Percentiles rank a stretch among this genome's conserved stretches.
These are phyloP conservation scores for Populus ilicifolia DNA, from an alignment of 345 rosid genomes.

Conservation along the genomic window DNA sequence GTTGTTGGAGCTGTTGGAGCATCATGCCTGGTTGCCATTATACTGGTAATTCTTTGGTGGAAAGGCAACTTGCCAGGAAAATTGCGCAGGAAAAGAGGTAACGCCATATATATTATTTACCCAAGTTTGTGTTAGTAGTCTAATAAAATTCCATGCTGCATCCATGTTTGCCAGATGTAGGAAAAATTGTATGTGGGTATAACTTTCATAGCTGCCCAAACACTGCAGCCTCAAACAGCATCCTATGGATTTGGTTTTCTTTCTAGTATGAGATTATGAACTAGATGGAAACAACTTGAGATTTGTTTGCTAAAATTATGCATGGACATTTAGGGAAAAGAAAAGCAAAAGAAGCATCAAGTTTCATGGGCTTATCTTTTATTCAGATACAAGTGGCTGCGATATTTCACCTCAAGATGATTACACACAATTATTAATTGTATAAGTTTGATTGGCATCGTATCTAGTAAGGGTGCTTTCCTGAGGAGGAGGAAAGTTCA, in stretches of 20 bases:
- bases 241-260: neutral
- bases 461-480: neutral
- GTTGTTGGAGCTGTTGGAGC: conserved; percentile 20
- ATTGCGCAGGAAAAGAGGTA: conserved; percentile 14
- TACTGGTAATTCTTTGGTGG: conserved; percentile 23
- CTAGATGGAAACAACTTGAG: neutral
- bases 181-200: neutral
- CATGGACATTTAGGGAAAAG: neutral
- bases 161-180: neutral
- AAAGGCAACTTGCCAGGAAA: conserved; percentile 17
- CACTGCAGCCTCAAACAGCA: neutral
- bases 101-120: neutral
- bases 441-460: no score
- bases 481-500: neutral
- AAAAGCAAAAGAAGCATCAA: neutral
- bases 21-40: conserved; percentile 8
- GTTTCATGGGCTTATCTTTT: neutral
- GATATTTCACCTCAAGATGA: neutral
- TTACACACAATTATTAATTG: neutral
- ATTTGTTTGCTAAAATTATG: neutral
- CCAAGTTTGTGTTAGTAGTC: neutral
- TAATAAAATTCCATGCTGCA: neutral
- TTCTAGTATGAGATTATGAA: neutral
- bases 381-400: neutral
- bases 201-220: neutral